Base-by-base conservation (phyloP, 148 eudicot species). In the Heliamphora exappendiculata region DNA sequence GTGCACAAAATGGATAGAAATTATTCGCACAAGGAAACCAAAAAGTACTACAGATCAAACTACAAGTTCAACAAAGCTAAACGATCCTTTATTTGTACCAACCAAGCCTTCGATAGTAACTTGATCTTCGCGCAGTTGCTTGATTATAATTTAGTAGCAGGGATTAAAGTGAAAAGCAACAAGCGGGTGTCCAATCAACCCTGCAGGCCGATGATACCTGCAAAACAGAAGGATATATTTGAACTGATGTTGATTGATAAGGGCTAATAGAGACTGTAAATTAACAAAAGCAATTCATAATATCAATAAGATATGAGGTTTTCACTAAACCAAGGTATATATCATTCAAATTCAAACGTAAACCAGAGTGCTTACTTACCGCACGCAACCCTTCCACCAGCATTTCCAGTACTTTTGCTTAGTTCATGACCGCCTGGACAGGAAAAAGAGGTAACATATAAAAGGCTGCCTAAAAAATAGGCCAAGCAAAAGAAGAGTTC, bases 311-410 rank as follows among this genome's bases (percentile, higher is more conserved):
- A 24, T 51, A 34, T n/a, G n/a, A n/a, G n/a, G n/a, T n/a, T n/a
- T n/a, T n/a, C n/a, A n/a, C n/a, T n/a, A n/a, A n/a, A n/a, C n/a
- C n/a, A n/a, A n/a, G n/a, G n/a, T 49, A 28, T 3, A 26, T 37
- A 3, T 14, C 14, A 0, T 58, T 58, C 1, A 28, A 50, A 20
- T 33, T 63, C 45, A 65, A 22, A 22, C 2, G 45, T 39, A 72
- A 66, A 75, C 33, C 42, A 57, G 45, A 34, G 16, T 49, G 45
- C 89, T 79, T 86, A 90, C 89, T 79, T 86, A 90, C 95, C 95
- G 47, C 94, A 90, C 82, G 94, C 94, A 77, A 88, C 55, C 71
- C 94, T 81, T 79, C 91, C 94, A 37, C 95, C 95, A 62, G 95
- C 95, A 81, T 90, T 91, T 79, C 93, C 96, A 3, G 96, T 89